Evolutionary conservation across 768 basidiomycete species (phyloP).

Genomic region (Mycena kentingensis): DNA sequence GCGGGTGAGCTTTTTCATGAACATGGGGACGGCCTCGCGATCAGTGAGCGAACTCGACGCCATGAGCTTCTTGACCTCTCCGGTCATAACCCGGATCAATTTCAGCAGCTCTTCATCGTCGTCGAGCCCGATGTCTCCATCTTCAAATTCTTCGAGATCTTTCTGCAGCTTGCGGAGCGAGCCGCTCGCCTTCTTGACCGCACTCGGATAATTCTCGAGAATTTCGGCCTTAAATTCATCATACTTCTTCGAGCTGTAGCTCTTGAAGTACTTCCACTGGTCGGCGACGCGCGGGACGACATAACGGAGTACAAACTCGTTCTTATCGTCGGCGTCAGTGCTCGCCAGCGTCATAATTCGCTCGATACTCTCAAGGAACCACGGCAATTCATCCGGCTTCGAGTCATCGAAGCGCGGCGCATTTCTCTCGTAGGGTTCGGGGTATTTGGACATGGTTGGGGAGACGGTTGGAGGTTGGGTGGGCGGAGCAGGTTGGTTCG

Average conservation of each 20-base stretch:
- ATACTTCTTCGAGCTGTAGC: background rate
- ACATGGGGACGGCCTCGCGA: background rate
- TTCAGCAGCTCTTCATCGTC: no score
- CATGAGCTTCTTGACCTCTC: background rate
- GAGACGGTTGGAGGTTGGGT: no score
- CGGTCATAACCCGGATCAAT: no score
- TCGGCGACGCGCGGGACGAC: background rate
- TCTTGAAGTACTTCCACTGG: background rate
- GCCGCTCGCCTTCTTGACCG: background rate
- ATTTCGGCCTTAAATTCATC: constrained; percentile 6
- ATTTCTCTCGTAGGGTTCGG: constrained; percentile 5
- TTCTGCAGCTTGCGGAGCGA: background rate
- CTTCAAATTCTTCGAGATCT: background rate
- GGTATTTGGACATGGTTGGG: no score
- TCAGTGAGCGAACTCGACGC: background rate
- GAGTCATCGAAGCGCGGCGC: background rate
- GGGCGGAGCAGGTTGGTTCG: no score
- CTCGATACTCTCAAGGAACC: constrained; percentile 4
- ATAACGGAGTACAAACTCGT: background rate
- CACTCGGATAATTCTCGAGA: background rate
- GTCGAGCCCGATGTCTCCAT: no score
- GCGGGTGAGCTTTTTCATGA: background rate
- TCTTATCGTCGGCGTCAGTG: background rate
- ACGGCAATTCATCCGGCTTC: background rate
- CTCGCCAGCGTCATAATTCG: background rate